phyloP scores from a whole-genome alignment of 768 basidiomycete species.

The Favolaschia claudopus region DNA sequence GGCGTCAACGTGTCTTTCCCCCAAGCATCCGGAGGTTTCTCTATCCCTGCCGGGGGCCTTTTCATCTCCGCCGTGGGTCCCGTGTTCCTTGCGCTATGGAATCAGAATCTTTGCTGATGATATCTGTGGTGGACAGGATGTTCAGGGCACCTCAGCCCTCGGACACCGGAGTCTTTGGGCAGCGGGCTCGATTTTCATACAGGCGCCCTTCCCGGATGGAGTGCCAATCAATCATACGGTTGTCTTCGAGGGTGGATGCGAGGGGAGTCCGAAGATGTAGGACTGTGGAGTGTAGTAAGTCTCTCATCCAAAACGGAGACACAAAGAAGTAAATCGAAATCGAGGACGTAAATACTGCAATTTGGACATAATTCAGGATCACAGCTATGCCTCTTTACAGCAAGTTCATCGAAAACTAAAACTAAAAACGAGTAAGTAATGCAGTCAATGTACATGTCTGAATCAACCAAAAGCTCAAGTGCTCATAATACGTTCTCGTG shows the following conservation, averaged over 20 bases:
- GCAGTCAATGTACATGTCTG: too few relatives aligned
- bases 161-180: constrained; percentile 29
- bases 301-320: too few relatives aligned
- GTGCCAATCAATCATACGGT: constrained; percentile 27
- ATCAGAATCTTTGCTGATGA: not conserved
- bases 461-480: too few relatives aligned
- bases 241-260: constrained; percentile 19
- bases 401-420: too few relatives aligned
- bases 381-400: too few relatives aligned
- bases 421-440: too few relatives aligned
- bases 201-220: constrained; percentile 29
- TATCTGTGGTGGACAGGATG: constrained; percentile 23
- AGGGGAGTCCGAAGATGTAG: too few relatives aligned
- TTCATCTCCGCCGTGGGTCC: constrained; percentile 29
- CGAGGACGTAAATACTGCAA: too few relatives aligned
- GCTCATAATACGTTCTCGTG: too few relatives aligned
- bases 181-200: constrained; percentile 28
- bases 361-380: too few relatives aligned
- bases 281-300: too few relatives aligned
- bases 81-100: constrained; percentile 1
- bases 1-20: constrained; percentile 28
- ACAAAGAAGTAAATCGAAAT: too few relatives aligned
- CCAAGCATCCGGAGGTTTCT: constrained; percentile 24
- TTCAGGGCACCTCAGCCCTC: constrained; percentile 24
- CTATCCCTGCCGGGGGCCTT: constrained; percentile 24